Percentiles rank a stretch among this genome's conserved stretches.
Conservation (phyloP, 768 basidiomycete genomes). For the Boletus vinaceobasis region DNA sequence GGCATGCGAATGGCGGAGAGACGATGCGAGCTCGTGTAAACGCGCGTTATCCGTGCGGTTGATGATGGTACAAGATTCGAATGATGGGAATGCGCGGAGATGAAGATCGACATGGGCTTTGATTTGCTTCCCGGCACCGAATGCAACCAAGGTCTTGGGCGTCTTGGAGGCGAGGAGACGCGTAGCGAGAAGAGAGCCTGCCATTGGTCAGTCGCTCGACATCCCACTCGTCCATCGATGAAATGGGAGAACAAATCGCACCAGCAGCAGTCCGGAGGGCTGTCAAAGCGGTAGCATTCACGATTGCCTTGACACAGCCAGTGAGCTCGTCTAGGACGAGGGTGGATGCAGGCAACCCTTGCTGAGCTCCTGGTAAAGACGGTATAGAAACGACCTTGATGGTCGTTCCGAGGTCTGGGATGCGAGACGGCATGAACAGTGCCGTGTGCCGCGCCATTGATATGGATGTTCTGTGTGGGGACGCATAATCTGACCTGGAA, state of each 20-base stretch:
- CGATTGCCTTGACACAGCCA: slow-evolving; percentile 66
- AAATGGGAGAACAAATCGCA: slow-evolving; percentile 21
- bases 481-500: slow-evolving; percentile 19
- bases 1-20: slow-evolving; percentile 30
- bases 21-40: slow-evolving; percentile 34
- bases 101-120: slow-evolving; percentile 62
- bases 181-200: slow-evolving; percentile 69
- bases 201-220: not conserved
- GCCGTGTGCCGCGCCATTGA: slow-evolving; percentile 52
- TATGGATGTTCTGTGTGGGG: slow-evolving; percentile 61
- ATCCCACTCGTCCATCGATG: not conserved
- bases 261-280: slow-evolving; percentile 82
- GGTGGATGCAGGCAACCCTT: slow-evolving; percentile 75
- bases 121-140: slow-evolving; percentile 74
- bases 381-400: slow-evolving; percentile 86
- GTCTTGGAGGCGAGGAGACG: slow-evolving; percentile 43
- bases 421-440: slow-evolving; percentile 82
- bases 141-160: slow-evolving; percentile 52
- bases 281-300: slow-evolving; percentile 77
- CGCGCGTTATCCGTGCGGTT: slow-evolving; percentile 58
- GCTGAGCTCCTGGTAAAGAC: slow-evolving; percentile 32
- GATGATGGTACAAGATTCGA: slow-evolving; percentile 54
- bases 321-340: slow-evolving; percentile 69
- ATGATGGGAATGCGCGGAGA: slow-evolving; percentile 52
- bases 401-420: slow-evolving; percentile 50